These are phyloP conservation scores for Dichotomocladium elegans DNA, from an alignment of 371 early-diverging fungal species.

Conservation along the genomic window DNA sequence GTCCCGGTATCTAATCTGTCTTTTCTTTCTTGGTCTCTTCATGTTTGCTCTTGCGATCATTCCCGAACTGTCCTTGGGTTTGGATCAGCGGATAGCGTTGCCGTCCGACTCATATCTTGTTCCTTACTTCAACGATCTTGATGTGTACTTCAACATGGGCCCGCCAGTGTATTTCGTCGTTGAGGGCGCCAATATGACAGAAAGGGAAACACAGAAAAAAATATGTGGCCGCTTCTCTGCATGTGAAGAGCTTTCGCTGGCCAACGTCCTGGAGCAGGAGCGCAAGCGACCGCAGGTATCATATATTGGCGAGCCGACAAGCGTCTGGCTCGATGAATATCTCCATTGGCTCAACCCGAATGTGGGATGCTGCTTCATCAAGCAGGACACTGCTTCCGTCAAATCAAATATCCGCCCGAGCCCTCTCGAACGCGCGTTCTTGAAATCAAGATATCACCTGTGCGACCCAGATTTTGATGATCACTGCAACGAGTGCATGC, in stretches of 20 bases:
- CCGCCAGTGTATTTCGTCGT: constrained; percentile 79
- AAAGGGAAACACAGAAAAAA: constrained; percentile 46
- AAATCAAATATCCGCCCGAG: background rate
- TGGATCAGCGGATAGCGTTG: constrained; percentile 71
- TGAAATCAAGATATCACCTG: background rate
- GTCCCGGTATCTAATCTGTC: constrained; percentile 46
- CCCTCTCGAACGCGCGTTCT: constrained; percentile 3
- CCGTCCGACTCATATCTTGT: constrained; percentile 72
- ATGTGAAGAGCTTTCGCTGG: constrained; percentile 54
- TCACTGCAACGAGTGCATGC: constrained; percentile 54
- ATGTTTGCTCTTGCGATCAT: constrained; percentile 43
- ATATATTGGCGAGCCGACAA: constrained; percentile 65
- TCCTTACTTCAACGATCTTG: constrained; percentile 66
- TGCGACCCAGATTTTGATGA: constrained; percentile 59
- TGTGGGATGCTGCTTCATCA: constrained; percentile 56
- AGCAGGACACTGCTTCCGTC: constrained; percentile 14
- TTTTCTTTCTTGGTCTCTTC: constrained; percentile 57
- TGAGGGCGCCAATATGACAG: constrained; percentile 49
- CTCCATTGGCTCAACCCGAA: constrained; percentile 65
- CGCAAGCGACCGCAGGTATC: constrained; percentile 61
- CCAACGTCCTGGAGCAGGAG: constrained; percentile 68
- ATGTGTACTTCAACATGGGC: constrained; percentile 63
- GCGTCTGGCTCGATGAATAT: constrained; percentile 75
- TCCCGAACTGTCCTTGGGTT: constrained; percentile 54
- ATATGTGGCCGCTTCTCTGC: constrained; percentile 65